Evolutionary conservation across 257 asterid genomes (phyloP), one percentile per base, ranked within the genome.

Genomic region (Plantago major): DNA sequence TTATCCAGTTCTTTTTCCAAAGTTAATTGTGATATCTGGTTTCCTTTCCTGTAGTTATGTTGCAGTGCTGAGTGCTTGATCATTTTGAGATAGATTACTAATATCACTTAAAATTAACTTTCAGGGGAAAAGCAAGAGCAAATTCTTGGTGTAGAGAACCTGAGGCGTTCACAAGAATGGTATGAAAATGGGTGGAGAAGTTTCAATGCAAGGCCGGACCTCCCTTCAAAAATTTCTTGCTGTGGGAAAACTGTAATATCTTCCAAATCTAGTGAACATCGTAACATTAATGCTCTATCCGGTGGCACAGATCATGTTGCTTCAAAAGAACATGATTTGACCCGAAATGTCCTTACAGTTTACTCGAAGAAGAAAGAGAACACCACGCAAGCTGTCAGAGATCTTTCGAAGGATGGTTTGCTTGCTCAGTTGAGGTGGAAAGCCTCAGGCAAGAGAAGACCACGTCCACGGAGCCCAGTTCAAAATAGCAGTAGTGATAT

Each of bases 101-200:
- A 58, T 14, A 26, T 7, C 3, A 68, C 57, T 38, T 8, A 15
- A 7, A 33, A 42, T 9, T 62, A 47, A 66, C 44, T 55, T 71
- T 57, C 84, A 89, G 96, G 75, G 19, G 97, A 89, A 72, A 86
- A 75, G 63, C 75, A 37, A 49, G 86, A 83, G 60, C 4, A 17
- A 19, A 42, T 72, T 47, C 78, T 87, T 61, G 28, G 60, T 47
- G 22, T 42, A 40, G 19, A 46, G 38, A 81, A 82, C 50, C 62
- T 87, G 77, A 80, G 95, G 76, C 82, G 38, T 55, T 90, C 97
- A 4, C 86, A 73, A 44, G 97, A 90, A 62, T 90, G 97, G 97
- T 16, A 73, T 19, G 67, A 52, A 7, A 68, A 72, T 43, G 63
- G 56, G 15, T 90, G 97, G 97, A 79, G 74, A 22, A 67, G 57